These are phyloP conservation scores for Capsella bursapastoris DNA, from an alignment of 345 rosid genomes.

Conservation along the genomic window DNA sequence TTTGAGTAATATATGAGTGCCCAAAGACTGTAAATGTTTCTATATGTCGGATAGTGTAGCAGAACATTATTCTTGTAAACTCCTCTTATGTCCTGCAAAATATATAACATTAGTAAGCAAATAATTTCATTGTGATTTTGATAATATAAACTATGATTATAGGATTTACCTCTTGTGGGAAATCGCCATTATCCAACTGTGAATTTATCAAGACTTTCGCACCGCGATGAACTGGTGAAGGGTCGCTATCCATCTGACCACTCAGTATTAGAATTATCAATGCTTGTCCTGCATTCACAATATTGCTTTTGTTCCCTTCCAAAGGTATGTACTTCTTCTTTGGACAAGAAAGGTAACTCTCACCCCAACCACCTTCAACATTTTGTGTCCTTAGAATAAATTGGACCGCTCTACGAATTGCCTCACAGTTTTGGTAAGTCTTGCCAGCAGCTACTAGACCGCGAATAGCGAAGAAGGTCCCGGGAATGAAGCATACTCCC, in stretches of 20 bases:
- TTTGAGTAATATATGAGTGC: background rate
- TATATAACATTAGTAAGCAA: background rate
- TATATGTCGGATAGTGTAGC: background rate
- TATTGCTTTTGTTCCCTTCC: slow-evolving; percentile 5
- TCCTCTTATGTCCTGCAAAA: background rate
- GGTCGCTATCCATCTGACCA: slow-evolving; percentile 41
- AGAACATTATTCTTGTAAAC: background rate
- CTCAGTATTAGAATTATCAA: slow-evolving; percentile 15
- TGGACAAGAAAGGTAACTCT: slow-evolving; percentile 63
- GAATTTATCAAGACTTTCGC: slow-evolving; percentile 31
- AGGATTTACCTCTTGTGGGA: slow-evolving; percentile 30
- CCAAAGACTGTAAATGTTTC: background rate
- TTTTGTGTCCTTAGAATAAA: slow-evolving; percentile 60
- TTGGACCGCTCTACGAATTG: slow-evolving; percentile 54
- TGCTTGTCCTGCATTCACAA: slow-evolving; percentile 37
- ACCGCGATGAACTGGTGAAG: slow-evolving; percentile 30
- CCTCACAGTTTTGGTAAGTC: slow-evolving; percentile 44
- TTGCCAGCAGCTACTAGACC: slow-evolving; percentile 58
- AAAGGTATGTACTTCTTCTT: slow-evolving; percentile 44
- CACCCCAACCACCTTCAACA: slow-evolving; percentile 74
- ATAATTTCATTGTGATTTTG: background rate
- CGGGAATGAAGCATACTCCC: slow-evolving; percentile 76
- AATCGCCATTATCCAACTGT: slow-evolving; percentile 33
- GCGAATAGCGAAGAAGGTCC: slow-evolving; percentile 58
- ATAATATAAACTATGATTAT: background rate